phyloP scores from a whole-genome alignment of 805 yeast species.

The Lipomyces sp. region DNA sequence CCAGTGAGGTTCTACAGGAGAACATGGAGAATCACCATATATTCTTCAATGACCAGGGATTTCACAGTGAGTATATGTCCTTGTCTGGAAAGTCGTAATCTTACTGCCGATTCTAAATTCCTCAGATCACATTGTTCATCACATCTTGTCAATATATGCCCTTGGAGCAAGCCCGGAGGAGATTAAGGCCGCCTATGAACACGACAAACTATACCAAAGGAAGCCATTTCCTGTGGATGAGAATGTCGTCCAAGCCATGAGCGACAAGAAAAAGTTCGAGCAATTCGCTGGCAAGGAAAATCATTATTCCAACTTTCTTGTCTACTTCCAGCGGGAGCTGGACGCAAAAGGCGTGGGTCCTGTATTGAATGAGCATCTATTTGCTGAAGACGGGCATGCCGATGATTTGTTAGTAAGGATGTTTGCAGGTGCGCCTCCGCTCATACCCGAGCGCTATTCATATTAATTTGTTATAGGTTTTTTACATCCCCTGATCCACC shows the following conservation, averaged over 20 bases:
- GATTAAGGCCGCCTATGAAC: background rate
- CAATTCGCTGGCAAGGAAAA: background rate
- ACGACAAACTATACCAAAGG: background rate
- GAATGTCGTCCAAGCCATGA: conserved; percentile 1
- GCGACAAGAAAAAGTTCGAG: background rate
- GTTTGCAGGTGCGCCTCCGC: background rate
- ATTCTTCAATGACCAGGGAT: background rate
- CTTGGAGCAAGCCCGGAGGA: background rate
- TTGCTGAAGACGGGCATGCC: conserved; percentile 1
- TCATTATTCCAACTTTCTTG: background rate
- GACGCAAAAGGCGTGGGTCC: background rate
- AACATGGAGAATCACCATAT: background rate
- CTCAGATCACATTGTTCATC: conserved; percentile 1
- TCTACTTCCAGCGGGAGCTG: conserved; percentile 2
- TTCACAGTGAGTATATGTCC: background rate
- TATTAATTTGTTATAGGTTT: background rate
- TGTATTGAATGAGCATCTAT: background rate
- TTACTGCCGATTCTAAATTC: background rate
- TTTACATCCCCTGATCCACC: background rate
- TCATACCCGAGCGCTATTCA: background rate
- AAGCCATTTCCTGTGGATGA: background rate
- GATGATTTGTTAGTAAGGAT: background rate
- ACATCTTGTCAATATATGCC: background rate
- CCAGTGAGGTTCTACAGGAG: conserved; percentile 1
- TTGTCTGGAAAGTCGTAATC: background rate